Percentiles rank a stretch among this genome's conserved stretches.
These are phyloP conservation scores for Avena eriantha DNA, from an alignment of 176 grass and related monocot genomes.

Conservation along the genomic window DNA sequence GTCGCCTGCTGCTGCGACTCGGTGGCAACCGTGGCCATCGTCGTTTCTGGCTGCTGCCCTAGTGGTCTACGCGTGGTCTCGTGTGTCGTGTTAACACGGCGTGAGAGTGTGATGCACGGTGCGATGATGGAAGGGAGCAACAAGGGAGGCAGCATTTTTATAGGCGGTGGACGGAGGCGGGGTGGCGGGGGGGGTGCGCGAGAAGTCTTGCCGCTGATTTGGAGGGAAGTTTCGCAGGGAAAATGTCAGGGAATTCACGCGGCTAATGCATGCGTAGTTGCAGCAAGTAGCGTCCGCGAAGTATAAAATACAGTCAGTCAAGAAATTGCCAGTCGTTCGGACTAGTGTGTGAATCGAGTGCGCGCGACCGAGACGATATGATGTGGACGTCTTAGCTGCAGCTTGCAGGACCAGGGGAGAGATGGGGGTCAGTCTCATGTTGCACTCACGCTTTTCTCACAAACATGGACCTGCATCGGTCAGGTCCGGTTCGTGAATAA, in stretches of 20 bases:
- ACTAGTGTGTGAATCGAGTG: neutral
- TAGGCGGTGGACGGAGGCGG: neutral
- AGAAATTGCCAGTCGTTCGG: neutral
- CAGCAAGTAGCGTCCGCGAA: neutral
- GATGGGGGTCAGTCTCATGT: neutral
- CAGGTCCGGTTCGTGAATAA: no score
- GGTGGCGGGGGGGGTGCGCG: no score
- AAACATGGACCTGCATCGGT: no score
- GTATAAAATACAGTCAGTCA: neutral
- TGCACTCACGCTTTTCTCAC: neutral
- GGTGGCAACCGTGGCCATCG: constrained; percentile 12
- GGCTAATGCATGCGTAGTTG: neutral
- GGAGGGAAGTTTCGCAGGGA: constrained; percentile 1
- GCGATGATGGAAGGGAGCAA: neutral
- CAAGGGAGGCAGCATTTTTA: neutral
- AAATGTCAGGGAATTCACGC: neutral
- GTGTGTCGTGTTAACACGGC: neutral
- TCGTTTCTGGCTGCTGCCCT: neutral
- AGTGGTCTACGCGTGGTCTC: neutral
- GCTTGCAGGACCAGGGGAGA: no score
- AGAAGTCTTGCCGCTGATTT: neutral
- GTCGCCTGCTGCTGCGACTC: neutral
- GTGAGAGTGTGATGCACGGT: neutral
- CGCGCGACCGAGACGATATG: neutral
- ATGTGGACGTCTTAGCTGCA: neutral